A percentile compares a stretch with the other conserved stretches of the same genome.
Evolutionary conservation across 306 rosid species (phyloP).

Genomic region (Begonia fuchsioides): DNA sequence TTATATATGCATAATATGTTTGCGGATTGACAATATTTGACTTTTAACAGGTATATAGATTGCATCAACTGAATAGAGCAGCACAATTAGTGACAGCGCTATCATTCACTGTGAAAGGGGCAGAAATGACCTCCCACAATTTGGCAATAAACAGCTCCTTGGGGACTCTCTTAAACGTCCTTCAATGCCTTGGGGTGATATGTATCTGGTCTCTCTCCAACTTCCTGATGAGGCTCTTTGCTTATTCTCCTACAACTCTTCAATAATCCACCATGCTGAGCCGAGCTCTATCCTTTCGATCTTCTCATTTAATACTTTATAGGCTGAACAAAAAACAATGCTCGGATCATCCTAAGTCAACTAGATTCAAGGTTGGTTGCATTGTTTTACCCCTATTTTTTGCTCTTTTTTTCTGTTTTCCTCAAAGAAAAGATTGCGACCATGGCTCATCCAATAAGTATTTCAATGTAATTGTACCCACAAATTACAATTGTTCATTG

Average conservation of each 20-base stretch:
- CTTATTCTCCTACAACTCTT: slow-evolving; percentile 25
- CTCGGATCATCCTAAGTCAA: no score
- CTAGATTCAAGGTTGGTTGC: no score
- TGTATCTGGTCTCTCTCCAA: slow-evolving; percentile 98
- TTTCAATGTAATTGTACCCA: no score
- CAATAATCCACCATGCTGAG: slow-evolving; percentile 2
- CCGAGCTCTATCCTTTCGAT: no score
- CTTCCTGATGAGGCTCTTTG: slow-evolving; percentile 72
- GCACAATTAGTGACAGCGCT: slow-evolving; percentile 96
- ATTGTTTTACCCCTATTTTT: no score
- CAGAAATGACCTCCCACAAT: slow-evolving; percentile 81
- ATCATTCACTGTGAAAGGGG: slow-evolving; percentile 88
- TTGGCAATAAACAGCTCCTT: slow-evolving; percentile 83
- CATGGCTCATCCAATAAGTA: no score
- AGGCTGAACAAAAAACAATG: no score
- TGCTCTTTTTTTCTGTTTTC: no score
- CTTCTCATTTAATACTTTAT: no score
- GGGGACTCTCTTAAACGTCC: slow-evolving; percentile 72
- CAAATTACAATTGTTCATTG: no score
- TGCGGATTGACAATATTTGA: background rate
- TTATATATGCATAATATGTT: background rate
- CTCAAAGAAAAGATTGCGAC: no score
- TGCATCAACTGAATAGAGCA: slow-evolving; percentile 94
- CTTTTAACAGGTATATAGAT: slow-evolving; percentile 67
- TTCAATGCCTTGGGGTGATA: slow-evolving; percentile 81